Evolutionary conservation across 139 green algal genomes (phyloP), one percentile per base, ranked within the genome.

Genomic region (Auxenochlorella pyrenoidosa): DNA sequence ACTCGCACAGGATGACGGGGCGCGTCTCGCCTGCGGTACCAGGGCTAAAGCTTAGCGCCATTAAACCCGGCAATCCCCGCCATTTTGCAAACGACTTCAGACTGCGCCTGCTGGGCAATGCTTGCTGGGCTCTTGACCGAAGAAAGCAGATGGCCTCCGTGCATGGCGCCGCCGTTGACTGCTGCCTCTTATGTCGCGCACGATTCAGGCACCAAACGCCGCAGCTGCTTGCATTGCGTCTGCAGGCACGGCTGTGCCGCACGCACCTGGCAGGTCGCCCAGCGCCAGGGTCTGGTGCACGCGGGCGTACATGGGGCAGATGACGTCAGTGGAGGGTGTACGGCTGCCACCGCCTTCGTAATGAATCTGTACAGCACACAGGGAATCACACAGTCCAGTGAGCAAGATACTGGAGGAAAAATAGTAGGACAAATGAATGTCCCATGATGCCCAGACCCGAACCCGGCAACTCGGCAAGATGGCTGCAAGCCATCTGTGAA

Each of bases 291-390:
- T 88, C 78, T 95, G 90, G 51, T 91, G 63, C 44, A 96, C 90
- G 18, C 95, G 93, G 0, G 96, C 94, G 71, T 99, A 99, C 97
- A 99, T 99, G 51, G 97, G 97, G 88, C 97, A 99, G 44, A 99
- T 93, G 41, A 99, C 86, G 88, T 99, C 97, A 1, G 97, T 99
- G 47, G 94, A 93, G 3, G 93, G 24, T 15, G 95, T 99, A 54
- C 92, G 89, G 26, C 92, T 96, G 41, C 97, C 97, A 22, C 97
- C 97, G 4, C 97, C 96, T 90, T 96, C 92, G 60, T 92, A 92
- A 59, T 92, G 89, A 36, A 89, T 83, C 81, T 87, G 88, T 18
- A 71, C 0, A 12, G 34, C 24, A 24, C 28, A 15, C 2, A 36
- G 24, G 28, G 36, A 36, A 12, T 54, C 47, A 54, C 10, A 54